phyloP scores from a whole-genome alignment of 2,329 filamentous ascomycete species.

The Scedosporium apiospermum region DNA sequence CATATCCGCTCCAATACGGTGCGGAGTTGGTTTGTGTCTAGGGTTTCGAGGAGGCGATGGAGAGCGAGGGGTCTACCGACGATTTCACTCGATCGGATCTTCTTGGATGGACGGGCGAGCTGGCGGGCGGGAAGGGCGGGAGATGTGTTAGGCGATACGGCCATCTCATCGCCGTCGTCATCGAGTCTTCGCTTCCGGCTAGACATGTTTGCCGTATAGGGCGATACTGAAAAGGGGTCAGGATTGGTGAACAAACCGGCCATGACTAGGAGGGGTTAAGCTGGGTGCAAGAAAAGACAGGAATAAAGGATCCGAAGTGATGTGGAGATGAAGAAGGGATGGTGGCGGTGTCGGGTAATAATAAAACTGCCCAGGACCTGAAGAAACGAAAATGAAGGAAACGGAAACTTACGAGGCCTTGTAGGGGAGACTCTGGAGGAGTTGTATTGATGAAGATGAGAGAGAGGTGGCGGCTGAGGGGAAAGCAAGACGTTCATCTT shows the following conservation, averaged over 20 bases:
- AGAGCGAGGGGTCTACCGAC: conserved; percentile 45
- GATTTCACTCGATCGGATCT: conserved; percentile 54
- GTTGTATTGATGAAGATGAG: conserved; percentile 50
- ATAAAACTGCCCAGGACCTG: conserved; percentile 15
- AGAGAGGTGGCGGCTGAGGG: conserved; percentile 49
- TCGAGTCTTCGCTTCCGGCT: conserved; percentile 79
- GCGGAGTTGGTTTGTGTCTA: conserved; percentile 76
- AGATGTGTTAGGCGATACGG: conserved; percentile 74
- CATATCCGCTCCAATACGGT: conserved; percentile 84
- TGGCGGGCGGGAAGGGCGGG: conserved; percentile 63
- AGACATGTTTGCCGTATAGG: conserved; percentile 41
- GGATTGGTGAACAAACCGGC: conserved; percentile 15
- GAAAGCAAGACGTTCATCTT: conserved; percentile 54
- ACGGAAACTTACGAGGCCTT: conserved; percentile 40
- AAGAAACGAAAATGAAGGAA: conserved; percentile 4
- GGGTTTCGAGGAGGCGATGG: conserved; percentile 80
- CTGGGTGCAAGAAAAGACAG: background rate
- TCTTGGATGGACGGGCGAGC: conserved; percentile 58
- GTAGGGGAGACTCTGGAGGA: conserved; percentile 42
- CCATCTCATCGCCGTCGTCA: conserved; percentile 81
- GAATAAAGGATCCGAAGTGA: background rate
- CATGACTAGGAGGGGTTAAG: conserved; percentile 8
- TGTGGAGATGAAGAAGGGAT: background rate
- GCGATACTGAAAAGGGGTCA: conserved; percentile 20
- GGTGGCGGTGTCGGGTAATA: background rate